Conservation (phyloP, 345 rosid genomes). For the Dovyalis caffra region DNA sequence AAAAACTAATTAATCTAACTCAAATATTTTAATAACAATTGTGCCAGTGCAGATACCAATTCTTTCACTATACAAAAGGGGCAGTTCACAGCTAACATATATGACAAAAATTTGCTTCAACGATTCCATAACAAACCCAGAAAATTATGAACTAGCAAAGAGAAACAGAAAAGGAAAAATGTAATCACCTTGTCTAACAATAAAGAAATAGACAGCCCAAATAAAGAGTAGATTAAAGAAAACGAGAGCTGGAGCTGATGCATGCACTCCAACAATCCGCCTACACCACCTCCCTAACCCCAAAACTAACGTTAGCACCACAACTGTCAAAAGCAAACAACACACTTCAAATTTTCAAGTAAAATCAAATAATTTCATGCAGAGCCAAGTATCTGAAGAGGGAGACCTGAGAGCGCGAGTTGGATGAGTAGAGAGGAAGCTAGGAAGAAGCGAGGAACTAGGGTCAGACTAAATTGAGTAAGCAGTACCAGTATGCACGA, state of each 20-base stretch:
- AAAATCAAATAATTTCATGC: not conserved
- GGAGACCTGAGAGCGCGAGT: conserved; percentile 45
- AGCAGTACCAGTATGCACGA: conserved; percentile 41
- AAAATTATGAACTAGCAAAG: not conserved
- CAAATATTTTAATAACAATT: too few species aligned
- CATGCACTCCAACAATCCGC: conserved; percentile 41
- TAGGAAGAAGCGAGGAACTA: conserved; percentile 46
- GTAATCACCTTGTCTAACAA: conserved; percentile 44
- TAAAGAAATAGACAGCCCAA: conserved; percentile 43
- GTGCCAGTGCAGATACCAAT: too few species aligned
- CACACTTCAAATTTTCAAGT: not conserved
- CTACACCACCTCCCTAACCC: conserved; percentile 47
- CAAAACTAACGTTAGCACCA: conserved; percentile 31
- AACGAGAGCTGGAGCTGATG: conserved; percentile 59
- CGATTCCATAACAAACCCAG: not conserved
- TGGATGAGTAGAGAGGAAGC: conserved; percentile 38
- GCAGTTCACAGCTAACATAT: too few species aligned
- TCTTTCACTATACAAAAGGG: too few species aligned
- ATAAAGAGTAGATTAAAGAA: conserved; percentile 40
- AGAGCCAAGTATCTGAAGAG: not conserved
- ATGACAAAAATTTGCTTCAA: not conserved
- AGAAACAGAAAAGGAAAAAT: not conserved
- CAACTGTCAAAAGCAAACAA: conserved; percentile 27
- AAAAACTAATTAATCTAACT: too few species aligned
- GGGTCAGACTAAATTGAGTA: conserved; percentile 41